Percentiles rank a stretch among this genome's conserved stretches.
These are phyloP conservation scores for Warburgia ugandensis DNA, from an alignment of 164 flowering plant genomes.

Conservation along the genomic window DNA sequence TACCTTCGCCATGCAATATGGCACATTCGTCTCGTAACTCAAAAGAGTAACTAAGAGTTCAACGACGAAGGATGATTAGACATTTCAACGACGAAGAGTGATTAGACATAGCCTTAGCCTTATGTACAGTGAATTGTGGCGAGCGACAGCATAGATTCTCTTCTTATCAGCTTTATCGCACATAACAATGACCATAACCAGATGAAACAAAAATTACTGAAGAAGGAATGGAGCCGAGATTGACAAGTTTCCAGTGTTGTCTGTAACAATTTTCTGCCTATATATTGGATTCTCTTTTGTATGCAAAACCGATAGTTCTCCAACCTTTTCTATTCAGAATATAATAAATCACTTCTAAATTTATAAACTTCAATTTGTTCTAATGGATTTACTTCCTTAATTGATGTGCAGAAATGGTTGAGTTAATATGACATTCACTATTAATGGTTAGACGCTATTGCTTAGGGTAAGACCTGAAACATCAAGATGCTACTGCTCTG, in stretches of 20 bases:
- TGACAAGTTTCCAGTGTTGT: constrained; percentile 89
- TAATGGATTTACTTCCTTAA: too few species aligned
- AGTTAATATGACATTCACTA: constrained; percentile 86
- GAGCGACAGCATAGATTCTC: too few species aligned
- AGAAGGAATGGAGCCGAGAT: constrained; percentile 85
- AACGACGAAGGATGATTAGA: too few species aligned
- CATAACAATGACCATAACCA: constrained; percentile 88
- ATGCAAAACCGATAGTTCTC: constrained; percentile 77
- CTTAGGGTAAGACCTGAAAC: constrained; percentile 85
- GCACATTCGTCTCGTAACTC: constrained; percentile 98
- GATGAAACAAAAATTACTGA: constrained; percentile 87
- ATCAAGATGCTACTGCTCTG: constrained; percentile 96
- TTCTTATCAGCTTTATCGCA: constrained; percentile 90
- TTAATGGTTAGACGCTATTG: constrained; percentile 90
- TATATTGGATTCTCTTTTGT: constrained; percentile 95
- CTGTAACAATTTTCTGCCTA: constrained; percentile 91
- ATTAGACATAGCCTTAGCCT: constrained; percentile 76
- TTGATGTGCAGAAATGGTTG: constrained; percentile 78
- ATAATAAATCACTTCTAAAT: too few species aligned
- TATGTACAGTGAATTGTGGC: too few species aligned
- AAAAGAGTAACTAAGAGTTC: constrained; percentile 91
- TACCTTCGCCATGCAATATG: constrained; percentile 94
- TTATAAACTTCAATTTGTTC: too few species aligned
- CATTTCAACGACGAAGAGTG: constrained; percentile 87
- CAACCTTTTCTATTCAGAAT: too few species aligned